Percentiles rank a stretch among this genome's conserved stretches.
Evolutionary conservation across 495 filamentous ascomycete species (phyloP).

Genomic region (Polyplosphaeria fusca): DNA sequence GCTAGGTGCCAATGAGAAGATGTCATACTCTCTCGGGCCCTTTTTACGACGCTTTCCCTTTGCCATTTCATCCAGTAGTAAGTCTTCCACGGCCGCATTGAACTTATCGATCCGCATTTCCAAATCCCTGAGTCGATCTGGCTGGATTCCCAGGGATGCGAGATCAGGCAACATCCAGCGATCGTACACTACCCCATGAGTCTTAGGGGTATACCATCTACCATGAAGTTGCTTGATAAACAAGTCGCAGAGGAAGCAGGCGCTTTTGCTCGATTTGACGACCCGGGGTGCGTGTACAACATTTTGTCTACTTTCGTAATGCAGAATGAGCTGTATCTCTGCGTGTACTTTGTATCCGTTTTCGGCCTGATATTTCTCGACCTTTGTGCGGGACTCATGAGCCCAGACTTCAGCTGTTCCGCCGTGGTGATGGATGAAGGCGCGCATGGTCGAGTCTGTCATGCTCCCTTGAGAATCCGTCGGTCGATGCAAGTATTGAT

Average conservation of each 20-base stretch:
- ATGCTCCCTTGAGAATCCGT: not conserved
- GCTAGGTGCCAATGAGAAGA: slow-evolving; percentile 8
- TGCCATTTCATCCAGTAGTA: not conserved
- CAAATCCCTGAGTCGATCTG: not conserved
- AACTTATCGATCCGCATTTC: not conserved
- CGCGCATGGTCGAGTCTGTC: not conserved
- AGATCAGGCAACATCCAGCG: slow-evolving; percentile 22
- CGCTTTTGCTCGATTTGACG: slow-evolving; percentile 21
- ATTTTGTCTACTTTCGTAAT: slow-evolving; percentile 14
- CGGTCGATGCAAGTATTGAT: not conserved
- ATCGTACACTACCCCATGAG: slow-evolving; percentile 24
- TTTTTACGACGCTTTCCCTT: not conserved
- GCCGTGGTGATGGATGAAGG: not conserved
- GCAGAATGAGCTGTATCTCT: slow-evolving; percentile 26
- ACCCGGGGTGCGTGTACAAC: slow-evolving; percentile 1
- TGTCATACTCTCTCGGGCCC: slow-evolving; percentile 11
- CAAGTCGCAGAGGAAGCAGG: slow-evolving; percentile 29
- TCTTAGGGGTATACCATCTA: slow-evolving; percentile 13
- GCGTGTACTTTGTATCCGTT: slow-evolving; percentile 19
- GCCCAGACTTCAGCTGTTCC: not conserved
- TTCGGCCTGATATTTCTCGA: not conserved
- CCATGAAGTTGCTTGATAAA: slow-evolving; percentile 24
- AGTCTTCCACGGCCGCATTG: not conserved
- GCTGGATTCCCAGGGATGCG: not conserved
- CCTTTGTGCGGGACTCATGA: not conserved